Base-by-base conservation (phyloP, 129 eudicot species). In the Helianthus annuus region DNA sequence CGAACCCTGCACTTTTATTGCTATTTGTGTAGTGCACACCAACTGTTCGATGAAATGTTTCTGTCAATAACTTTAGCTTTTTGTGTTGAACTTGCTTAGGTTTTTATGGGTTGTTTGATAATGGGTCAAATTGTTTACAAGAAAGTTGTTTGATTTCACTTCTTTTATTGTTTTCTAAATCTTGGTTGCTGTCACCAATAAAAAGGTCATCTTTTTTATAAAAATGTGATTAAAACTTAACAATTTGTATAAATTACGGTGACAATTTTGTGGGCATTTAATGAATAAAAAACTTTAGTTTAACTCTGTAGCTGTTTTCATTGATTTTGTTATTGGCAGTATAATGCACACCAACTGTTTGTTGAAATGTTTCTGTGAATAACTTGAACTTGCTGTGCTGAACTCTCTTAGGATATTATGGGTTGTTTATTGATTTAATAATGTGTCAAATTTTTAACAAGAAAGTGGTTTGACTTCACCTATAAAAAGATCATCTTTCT, bases 1-100 rank as follows among this genome's bases (percentile, higher is more conserved):
- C 6, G 19, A 32, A 7, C 1, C 10, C 34, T 22, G 0, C 10
- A 6, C 32, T 36, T 16, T 29, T 80, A 42, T 10, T 77, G 40
- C 42, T 65, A 71, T 4, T 64, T n/a, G 27, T 48, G 10, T 13
- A 10, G 19, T 76, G 88, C 66, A 0, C 71, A 38, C 69, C 83
- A 83, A 8, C 45, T 87, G 89, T 90, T 85, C 66, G 97, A 64
- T 81, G 24, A 76, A 78, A 82, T 83, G 76, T 56, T 71, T 73
- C 74, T 69, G 36, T 62, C 51, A 73, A 52, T 17, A 22, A 7
- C 60, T 15, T 48, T 3, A 67, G 2, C 27, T 54, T 66, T 0
- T 10, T 55, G 48, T 27, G 48, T 56, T 60, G 13, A 6, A 24
- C 67, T 46, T 10, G 29, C 56, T 61, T 34, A 16, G 36, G 10